Percentiles rank a stretch among this genome's conserved stretches.
Evolutionary conservation across 1,139 yeast genomes (phyloP).

Genomic region (Zhuliangozyma blackwelliae): DNA sequence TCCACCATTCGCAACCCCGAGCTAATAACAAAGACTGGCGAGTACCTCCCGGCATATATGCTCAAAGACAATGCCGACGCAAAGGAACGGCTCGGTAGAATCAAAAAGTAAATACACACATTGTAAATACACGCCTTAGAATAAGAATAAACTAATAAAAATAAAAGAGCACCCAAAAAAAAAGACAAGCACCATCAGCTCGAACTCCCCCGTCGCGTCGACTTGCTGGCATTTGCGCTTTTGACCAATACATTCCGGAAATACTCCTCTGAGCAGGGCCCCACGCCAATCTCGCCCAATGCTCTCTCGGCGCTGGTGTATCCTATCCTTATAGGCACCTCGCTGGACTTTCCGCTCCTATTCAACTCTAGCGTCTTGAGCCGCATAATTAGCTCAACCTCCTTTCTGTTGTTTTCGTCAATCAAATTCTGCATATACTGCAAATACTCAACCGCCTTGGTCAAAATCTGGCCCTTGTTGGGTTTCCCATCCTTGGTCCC

Average conservation of each 20-base stretch:
- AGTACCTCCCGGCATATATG: conserved; percentile 62
- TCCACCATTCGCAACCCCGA: conserved; percentile 67
- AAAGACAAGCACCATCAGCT: conserved; percentile 1
- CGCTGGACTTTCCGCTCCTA: conserved; percentile 16
- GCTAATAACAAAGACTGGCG: conserved; percentile 26
- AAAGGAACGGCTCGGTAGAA: conserved; percentile 42
- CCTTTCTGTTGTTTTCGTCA: conserved; percentile 73
- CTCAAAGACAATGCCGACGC: conserved; percentile 58
- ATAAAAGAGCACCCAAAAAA: not conserved
- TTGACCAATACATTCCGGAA: conserved; percentile 33
- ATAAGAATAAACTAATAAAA: not conserved
- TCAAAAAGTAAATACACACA: not conserved
- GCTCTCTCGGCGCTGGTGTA: conserved; percentile 76
- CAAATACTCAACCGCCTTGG: conserved; percentile 82
- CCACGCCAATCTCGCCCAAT: conserved; percentile 75
- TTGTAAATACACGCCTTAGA: not conserved
- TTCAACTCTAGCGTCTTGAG: conserved; percentile 51
- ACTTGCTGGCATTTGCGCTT: conserved; percentile 25
- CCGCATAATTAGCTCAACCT: conserved; percentile 65
- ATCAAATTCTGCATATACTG: conserved; percentile 68
- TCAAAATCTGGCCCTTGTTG: conserved; percentile 84
- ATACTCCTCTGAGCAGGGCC: conserved; percentile 60
- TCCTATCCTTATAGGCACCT: conserved; percentile 44
- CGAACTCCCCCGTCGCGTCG: conserved; percentile 19
- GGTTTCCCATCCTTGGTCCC: conserved; percentile 88